Conservation (phyloP, 106 monocot species). For the Acorus gramineus region DNA sequence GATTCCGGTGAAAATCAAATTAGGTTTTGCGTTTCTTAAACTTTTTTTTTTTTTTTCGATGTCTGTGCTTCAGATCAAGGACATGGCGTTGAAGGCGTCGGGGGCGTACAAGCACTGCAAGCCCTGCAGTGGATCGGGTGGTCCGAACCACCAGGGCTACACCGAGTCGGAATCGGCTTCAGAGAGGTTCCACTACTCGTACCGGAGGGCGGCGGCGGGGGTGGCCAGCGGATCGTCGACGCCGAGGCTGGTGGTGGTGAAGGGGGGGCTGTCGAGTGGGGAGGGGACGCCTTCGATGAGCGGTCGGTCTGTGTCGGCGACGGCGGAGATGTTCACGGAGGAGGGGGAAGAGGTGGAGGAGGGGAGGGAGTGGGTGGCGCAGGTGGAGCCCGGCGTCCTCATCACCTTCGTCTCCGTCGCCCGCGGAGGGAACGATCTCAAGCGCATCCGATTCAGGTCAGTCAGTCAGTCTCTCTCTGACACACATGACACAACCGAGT, state of each 20-base stretch:
- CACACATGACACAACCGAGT: background rate
- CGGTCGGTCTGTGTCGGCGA: conserved; percentile 30
- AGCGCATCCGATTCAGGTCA: conserved; percentile 90
- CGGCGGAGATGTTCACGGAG: background rate
- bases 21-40: background rate
- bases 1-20: no score
- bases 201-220: conserved; percentile 32
- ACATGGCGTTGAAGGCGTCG: conserved; percentile 82
- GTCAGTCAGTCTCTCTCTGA: background rate
- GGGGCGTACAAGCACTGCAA: conserved; percentile 85
- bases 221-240: conserved; percentile 37
- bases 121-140: conserved; percentile 41
- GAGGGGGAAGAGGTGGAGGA: conserved; percentile 43
- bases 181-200: conserved; percentile 53
- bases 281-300: conserved; percentile 69
- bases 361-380: conserved; percentile 79
- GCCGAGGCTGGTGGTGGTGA: conserved; percentile 15
- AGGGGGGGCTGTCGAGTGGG: conserved; percentile 40
- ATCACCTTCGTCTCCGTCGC: conserved; percentile 78
- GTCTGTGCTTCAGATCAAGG: conserved; percentile 48
- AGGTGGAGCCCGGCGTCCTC: conserved; percentile 91
- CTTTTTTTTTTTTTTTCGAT: background rate
- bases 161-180: conserved; percentile 51
- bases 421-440: conserved; percentile 77
- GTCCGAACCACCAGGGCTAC: conserved; percentile 13